Base-by-base conservation (phyloP, 352 stramenopile genomes). In the Phytophthora sansomeana region DNA sequence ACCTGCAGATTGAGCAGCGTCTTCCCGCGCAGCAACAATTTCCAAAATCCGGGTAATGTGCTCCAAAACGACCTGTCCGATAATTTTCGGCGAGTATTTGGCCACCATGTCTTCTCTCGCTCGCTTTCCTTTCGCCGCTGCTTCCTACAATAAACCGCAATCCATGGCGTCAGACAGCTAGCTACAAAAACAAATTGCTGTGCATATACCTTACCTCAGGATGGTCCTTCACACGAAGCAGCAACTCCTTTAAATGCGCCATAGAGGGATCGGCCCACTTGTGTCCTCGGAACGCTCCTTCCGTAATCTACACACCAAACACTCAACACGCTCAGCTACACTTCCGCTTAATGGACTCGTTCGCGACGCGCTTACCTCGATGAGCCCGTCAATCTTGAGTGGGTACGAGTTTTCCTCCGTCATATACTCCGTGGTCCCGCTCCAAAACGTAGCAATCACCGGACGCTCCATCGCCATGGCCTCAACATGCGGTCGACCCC, bases 381-480 rank as follows among this genome's bases (percentile, higher is more conserved):
- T 53, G 6, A 97, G 78, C n/a, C 89, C 85, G 41, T 95, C 79
- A 57, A 95, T 92, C 4, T 74, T 53, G 14, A 97, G 63, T 10
- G 85, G 89, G 47, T 95, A 97, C 42, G 87, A 94, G 64, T 97
- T 97, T 14, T 85, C 73, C 17, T 91, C 64, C 1, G 86, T 96
- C 88, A 97, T 96, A 64, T 91, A 97, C 53, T 96, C 89, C 5
- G 88, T 95, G 1, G 87, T 89, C 10, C 94, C 94, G 52, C 87
- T 97, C 89, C 91, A 98, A 63, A 95, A 97, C 8, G 92, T 98
- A 14, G 92, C 90, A 32, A 98, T 95, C 5, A 98, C 72, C 13
- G 92, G 90, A 24, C 92, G 63, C 6, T 78, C 92, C 87, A 97
- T 98, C 4, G 90, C 79, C 95, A 98, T 98, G 7, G 94, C 93